Evolutionary conservation across 768 basidiomycete genomes (phyloP).

Genomic region (Suillus subluteus): DNA sequence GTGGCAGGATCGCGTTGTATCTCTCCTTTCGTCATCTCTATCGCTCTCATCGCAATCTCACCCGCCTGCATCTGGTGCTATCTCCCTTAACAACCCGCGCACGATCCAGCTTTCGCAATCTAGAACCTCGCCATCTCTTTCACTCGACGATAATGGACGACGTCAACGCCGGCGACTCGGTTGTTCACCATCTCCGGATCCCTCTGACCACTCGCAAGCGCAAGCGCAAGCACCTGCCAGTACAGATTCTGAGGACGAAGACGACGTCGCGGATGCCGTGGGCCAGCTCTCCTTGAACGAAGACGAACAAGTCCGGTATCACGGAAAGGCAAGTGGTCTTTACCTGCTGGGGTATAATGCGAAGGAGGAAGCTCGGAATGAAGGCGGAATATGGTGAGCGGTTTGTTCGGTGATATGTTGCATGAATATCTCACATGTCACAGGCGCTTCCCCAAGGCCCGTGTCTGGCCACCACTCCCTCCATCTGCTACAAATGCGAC

Average conservation of each 20-base stretch:
- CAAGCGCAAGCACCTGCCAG: conserved; percentile 24
- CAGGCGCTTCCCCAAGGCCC: conserved; percentile 84
- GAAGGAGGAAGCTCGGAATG: conserved; percentile 65
- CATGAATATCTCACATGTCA: conserved; percentile 22
- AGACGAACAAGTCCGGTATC: conserved; percentile 83
- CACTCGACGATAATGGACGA: conserved; percentile 38
- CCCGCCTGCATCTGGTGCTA: background rate
- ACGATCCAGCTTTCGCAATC: conserved; percentile 12
- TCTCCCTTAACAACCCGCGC: conserved; percentile 21
- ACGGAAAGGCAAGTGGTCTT: conserved; percentile 83
- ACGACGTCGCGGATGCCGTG: conserved; percentile 66
- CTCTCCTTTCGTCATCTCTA: conserved; percentile 26
- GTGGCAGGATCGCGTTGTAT: conserved; percentile 74
- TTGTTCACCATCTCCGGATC: conserved; percentile 25
- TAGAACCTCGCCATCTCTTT: conserved; percentile 17
- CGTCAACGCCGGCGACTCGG: conserved; percentile 57
- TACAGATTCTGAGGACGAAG: conserved; percentile 42
- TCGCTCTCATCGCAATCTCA: conserved; percentile 11
- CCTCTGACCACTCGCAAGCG: conserved; percentile 15
- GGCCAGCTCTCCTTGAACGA: conserved; percentile 90
- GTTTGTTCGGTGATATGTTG: conserved; percentile 14
- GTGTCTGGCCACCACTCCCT: conserved; percentile 81
- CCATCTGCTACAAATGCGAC: conserved; percentile 30
- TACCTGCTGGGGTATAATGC: conserved; percentile 70
- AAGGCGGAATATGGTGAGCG: conserved; percentile 76